Conservation (phyloP, 2,329 filamentous ascomycete species). For the Xylaria polymorpha region DNA sequence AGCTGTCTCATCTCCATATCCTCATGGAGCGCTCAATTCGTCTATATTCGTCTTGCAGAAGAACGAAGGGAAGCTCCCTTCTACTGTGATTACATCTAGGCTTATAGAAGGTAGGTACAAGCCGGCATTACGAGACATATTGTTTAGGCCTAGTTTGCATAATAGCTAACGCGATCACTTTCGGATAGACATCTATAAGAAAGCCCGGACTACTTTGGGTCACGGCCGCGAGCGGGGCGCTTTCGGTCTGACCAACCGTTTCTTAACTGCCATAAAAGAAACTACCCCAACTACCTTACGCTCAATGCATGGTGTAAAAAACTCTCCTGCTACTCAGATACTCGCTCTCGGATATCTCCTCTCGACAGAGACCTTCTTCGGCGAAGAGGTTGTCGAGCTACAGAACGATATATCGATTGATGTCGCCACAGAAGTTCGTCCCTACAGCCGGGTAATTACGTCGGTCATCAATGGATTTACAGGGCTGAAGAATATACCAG, state of each 20-base stretch:
- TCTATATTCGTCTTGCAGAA: no score
- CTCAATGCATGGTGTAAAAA: not conserved
- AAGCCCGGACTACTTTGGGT: not conserved
- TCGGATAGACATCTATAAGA: not conserved
- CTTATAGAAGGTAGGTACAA: no score
- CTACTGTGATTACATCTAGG: no score
- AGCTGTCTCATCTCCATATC: no score
- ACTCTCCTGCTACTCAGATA: no score
- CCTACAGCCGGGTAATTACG: not conserved
- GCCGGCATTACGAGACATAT: no score
- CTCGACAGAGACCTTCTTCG: not conserved
- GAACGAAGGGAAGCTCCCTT: no score
- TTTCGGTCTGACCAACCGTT: not conserved
- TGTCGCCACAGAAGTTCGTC: slow-evolving; percentile 8
- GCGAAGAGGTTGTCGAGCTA: not conserved
- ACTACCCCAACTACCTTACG: not conserved
- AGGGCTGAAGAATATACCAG: slow-evolving; percentile 1
- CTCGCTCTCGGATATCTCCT: not conserved
- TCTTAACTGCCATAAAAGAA: not conserved
- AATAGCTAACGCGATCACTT: no score
- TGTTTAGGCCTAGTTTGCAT: no score
- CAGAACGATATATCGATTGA: not conserved
- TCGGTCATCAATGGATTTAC: slow-evolving; percentile 10
- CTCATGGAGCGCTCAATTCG: no score
- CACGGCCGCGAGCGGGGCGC: no score